Base-by-base conservation (phyloP, 352 stramenopile genomes). In the Elongisporangium undulatum region DNA sequence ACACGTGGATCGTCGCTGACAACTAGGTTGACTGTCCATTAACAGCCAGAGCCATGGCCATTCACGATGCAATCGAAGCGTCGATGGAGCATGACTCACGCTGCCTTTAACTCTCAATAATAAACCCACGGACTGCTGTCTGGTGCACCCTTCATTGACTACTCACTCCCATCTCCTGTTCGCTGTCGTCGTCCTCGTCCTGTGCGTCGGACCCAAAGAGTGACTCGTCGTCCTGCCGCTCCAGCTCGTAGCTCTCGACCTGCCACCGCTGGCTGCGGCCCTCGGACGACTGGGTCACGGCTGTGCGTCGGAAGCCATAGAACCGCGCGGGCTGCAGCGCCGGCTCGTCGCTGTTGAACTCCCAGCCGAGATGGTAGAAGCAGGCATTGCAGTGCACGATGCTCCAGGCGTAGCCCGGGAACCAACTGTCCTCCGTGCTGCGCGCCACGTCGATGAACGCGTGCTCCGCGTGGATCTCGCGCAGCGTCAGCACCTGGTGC, bases 1-100 rank as follows among this genome's bases (percentile, higher is more conserved):
- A 95, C 72, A 75, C 77, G 53, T 95, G 86, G 86, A 93, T 95
- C 68, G 84, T 95, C 64, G 74, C 86, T 65, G 82, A 95, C 79
- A 95, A 95, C 79, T 95, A 89, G 75, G 63, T 55, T 49, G 21
- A 9, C 2, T 41, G 29, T 2, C 29, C 29, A 41, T 41, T 13
- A 15, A 15, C 29, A 41, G 29, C 29, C 9, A 15, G 4, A 24
- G 49, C 19, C 21, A 41, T 41, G 29, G 5, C 29, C 29, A 41
- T 6, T 9, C 29, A 13, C n/a, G 29, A 41, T 41, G 29, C 29
- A 41, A 41, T 41, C 29, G 29, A 41, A 41, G 29, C 29, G 29
- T 41, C 29, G 5, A 41, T 41, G 29, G 13, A 9, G 8, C 29
- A 41, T 13, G 29, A 9, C 9, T 9, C 13, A 4, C 29, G 29